Base-by-base conservation (phyloP, 768 basidiomycete genomes). In the Lyophyllum semitale region DNA sequence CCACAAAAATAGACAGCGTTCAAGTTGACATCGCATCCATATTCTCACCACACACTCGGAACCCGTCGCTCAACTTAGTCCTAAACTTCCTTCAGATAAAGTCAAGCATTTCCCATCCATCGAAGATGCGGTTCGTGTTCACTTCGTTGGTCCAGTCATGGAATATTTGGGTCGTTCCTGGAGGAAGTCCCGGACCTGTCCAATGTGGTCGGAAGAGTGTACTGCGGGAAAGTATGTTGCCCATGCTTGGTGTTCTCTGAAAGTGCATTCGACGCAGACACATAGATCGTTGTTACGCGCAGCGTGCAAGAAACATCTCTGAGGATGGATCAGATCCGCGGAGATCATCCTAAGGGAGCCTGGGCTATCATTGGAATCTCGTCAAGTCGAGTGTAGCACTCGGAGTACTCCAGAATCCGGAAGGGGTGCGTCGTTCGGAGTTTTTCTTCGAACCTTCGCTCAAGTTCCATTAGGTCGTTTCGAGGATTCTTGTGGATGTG, bases 291-390 rank as follows among this genome's bases (percentile, higher is more conserved):
- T 4, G 61, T 60, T 12, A 32, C 48, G 37, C 68, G 69, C 48
- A 68, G 69, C 4, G 40, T 73, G 2, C 57, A 68, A 38, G 62
- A 63, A 11, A 66, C 67, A 1, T 69, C 67, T 6, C 52, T 74
- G 30, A 63, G 73, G 9, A 62, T 75, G 15, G 73, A 72, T 8
- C 74, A 75, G 57, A 62, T 75, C 20, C 58, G 63, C 41, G 74
- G 72, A 17, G 66, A 66, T 1, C 11, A 20, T 3, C 64, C 65
- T 2, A 68, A 64, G 23, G 74, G 74, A 2, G 69, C 70, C 12
- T 77, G 75, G 75, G 60, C 70, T 5, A 66, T 65, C 13, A 66
- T 62, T 1, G 73, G 6, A 68, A 69, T 38, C 56, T 73, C 8
- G 59, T 72, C 26, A 72, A 73, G 48, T 69, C 73, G 4, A 69